Evolutionary conservation across 805 yeast genomes (phyloP).

Genomic region (Ogataea trehalophila): DNA sequence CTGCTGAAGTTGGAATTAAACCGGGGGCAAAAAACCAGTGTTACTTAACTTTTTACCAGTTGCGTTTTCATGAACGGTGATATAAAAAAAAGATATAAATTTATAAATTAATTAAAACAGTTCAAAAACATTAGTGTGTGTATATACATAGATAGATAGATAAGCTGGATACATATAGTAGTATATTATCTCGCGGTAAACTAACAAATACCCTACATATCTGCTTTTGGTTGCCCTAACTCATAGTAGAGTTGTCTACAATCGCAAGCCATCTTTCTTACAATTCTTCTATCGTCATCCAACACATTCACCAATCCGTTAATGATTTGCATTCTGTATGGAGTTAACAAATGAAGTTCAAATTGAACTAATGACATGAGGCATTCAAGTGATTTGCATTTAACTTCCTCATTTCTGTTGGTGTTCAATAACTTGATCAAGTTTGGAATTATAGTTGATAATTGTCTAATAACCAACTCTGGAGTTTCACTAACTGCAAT

Average conservation of each 20-base stretch:
- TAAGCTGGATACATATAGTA: too few relatives aligned
- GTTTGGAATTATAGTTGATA: constrained; percentile 52
- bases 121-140: too few relatives aligned
- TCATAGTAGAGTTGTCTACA: constrained; percentile 76
- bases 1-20: too few relatives aligned
- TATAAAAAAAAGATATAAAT: too few relatives aligned
- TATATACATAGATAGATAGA: too few relatives aligned
- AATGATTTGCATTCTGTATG: constrained; percentile 48
- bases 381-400: constrained; percentile 54
- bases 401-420: constrained; percentile 37
- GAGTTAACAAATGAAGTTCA: constrained; percentile 39
- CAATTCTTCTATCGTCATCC: constrained; percentile 69
- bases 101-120: too few relatives aligned
- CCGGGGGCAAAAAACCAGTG: too few relatives aligned
- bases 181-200: too few relatives aligned
- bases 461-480: constrained; percentile 45
- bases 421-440: constrained; percentile 37
- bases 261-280: constrained; percentile 73
- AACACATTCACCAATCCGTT: constrained; percentile 45
- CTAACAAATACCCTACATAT: not conserved
- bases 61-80: too few relatives aligned
- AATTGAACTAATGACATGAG: constrained; percentile 45
- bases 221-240: constrained; percentile 26
- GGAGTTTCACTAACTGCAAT: constrained; percentile 49
- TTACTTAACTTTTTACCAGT: too few relatives aligned